phyloP scores from a whole-genome alignment of 2,329 filamentous ascomycete genomes.

The Dactylellina leptospora region DNA sequence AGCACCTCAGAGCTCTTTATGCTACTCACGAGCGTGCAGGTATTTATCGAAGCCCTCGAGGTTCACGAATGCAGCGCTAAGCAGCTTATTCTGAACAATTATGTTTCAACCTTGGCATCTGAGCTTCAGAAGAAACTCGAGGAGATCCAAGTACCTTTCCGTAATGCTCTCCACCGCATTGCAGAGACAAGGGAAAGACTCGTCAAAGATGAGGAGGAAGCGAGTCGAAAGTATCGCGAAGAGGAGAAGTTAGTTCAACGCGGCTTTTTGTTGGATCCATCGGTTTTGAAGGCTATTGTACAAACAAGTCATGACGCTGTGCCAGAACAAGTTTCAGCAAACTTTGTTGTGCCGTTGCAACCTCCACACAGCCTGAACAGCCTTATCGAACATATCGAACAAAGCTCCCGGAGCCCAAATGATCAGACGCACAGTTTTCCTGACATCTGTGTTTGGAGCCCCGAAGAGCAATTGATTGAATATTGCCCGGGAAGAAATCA shows the following conservation, averaged over 20 bases:
- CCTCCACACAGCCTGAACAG: too few relatives aligned
- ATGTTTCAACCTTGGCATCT: slow-evolving; percentile 11
- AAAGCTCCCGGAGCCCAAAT: too few relatives aligned
- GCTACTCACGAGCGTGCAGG: slow-evolving; percentile 1
- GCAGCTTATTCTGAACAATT: slow-evolving; percentile 14
- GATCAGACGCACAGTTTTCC: too few relatives aligned
- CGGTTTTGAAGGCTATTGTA: slow-evolving; percentile 11
- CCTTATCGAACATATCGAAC: background rate
- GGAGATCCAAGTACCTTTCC: slow-evolving; percentile 27
- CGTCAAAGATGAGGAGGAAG: slow-evolving; percentile 9
- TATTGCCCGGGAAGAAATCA: slow-evolving; percentile 6
- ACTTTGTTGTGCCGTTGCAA: too few relatives aligned
- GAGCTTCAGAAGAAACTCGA: slow-evolving; percentile 40
- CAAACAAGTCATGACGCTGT: too few relatives aligned
- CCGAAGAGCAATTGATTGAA: slow-evolving; percentile 25
- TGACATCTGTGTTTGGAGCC: slow-evolving; percentile 37
- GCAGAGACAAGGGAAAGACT: slow-evolving; percentile 13
- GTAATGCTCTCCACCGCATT: slow-evolving; percentile 17
- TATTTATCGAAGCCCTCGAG: slow-evolving; percentile 25
- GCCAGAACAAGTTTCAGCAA: too few relatives aligned
- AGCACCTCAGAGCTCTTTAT: slow-evolving; percentile 13
- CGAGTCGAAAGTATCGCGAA: slow-evolving; percentile 13
- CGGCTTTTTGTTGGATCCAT: slow-evolving; percentile 20
- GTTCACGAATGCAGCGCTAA: slow-evolving; percentile 5
- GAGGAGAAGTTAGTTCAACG: slow-evolving; percentile 17